Evolutionary conservation across 192 early-diverging fungal species (phyloP).

Genomic region (Linnemannia elongata): DNA sequence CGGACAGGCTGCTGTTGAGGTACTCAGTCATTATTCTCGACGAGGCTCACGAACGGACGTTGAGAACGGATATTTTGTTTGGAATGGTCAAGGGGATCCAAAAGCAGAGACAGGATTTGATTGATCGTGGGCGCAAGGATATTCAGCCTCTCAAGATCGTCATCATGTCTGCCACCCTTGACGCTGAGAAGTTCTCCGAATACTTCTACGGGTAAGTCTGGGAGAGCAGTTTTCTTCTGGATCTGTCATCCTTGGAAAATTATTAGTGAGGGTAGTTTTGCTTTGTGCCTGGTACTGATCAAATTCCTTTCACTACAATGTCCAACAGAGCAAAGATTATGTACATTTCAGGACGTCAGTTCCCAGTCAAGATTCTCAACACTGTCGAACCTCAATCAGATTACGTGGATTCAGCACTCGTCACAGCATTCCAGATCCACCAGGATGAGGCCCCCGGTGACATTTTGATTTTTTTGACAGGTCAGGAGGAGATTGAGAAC

Average conservation of each 20-base stretch:
- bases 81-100: slow-evolving; percentile 95
- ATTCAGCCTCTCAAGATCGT: slow-evolving; percentile 86
- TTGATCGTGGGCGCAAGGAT: slow-evolving; percentile 51
- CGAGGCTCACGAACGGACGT: slow-evolving; percentile 98
- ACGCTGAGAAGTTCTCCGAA: slow-evolving; percentile 91
- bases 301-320: not conserved
- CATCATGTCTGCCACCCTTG: slow-evolving; percentile 96
- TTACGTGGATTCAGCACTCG: slow-evolving; percentile 91
- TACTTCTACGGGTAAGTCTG: slow-evolving; percentile 86
- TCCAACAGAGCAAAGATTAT: slow-evolving; percentile 77
- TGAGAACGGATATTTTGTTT: slow-evolving; percentile 97
- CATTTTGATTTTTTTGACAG: slow-evolving; percentile 94
- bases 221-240: not conserved
- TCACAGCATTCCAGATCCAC: slow-evolving; percentile 92
- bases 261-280: not conserved
- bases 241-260: not conserved
- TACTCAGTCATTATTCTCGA: slow-evolving; percentile 95
- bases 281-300: not conserved
- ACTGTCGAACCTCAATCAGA: slow-evolving; percentile 87
- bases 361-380: slow-evolving; percentile 88
- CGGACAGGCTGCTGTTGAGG: slow-evolving; percentile 78
- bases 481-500: slow-evolving; percentile 96
- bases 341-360: slow-evolving; percentile 92
- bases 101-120: slow-evolving; percentile 67
- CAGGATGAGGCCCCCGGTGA: slow-evolving; percentile 88